These are phyloP conservation scores for Nicotiana benthamiana DNA, from an alignment of 257 asterid genomes.

Conservation along the genomic window DNA sequence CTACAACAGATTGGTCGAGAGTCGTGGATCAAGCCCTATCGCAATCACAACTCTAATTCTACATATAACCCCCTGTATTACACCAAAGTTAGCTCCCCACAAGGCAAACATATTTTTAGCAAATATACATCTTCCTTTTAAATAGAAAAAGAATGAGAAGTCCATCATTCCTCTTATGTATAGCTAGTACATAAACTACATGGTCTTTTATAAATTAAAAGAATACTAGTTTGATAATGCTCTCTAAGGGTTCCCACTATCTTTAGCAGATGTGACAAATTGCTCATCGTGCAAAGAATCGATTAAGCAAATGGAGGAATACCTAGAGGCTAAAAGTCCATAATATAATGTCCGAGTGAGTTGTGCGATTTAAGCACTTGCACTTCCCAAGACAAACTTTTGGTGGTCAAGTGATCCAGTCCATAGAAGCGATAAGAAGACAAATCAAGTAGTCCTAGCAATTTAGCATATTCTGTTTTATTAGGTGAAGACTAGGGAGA, in stretches of 20 bases:
- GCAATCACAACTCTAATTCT: neutral
- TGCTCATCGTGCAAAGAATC: neutral
- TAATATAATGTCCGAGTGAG: too few species aligned
- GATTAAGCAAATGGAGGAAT: neutral
- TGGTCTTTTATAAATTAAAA: neutral
- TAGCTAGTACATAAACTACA: neutral
- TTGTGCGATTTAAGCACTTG: neutral
- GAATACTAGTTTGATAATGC: neutral
- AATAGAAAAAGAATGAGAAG: neutral
- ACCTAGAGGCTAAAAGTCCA: neutral
- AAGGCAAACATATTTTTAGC: neutral
- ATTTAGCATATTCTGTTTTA: neutral
- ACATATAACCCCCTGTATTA: neutral
- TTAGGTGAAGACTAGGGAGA: neutral
- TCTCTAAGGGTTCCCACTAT: neutral
- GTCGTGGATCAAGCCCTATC: neutral
- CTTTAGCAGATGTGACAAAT: neutral
- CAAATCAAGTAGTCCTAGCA: neutral
- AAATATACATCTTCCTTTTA: neutral
- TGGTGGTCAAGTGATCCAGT: neutral
- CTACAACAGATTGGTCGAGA: neutral
- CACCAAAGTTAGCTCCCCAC: neutral
- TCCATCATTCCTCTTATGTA: neutral
- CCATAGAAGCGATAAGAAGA: neutral
- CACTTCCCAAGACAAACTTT: neutral